Percentiles rank a stretch among this genome's conserved stretches.
Evolutionary conservation across 257 asterid species (phyloP).

Genomic region (Linaria vulgaris): DNA sequence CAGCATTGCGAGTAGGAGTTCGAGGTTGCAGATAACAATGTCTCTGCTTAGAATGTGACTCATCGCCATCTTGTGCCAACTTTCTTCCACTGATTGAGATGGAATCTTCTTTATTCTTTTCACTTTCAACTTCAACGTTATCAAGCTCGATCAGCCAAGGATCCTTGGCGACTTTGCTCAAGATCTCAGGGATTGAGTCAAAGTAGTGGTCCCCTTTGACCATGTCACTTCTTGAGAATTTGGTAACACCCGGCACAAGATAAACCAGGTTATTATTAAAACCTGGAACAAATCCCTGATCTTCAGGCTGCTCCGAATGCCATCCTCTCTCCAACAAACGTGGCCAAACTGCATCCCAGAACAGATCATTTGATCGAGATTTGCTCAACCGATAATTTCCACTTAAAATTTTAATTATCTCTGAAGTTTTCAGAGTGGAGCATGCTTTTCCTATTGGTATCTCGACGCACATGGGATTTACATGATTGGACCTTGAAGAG

Average conservation of each 20-base stretch:
- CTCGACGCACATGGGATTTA: conserved; percentile 44
- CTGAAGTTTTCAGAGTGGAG: conserved; percentile 53
- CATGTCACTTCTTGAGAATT: conserved; percentile 58
- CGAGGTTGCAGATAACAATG: conserved; percentile 66
- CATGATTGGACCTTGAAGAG: conserved; percentile 46
- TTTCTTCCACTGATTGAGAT: conserved; percentile 22
- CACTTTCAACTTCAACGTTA: conserved; percentile 33
- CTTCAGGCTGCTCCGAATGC: conserved; percentile 67
- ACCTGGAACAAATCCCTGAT: conserved; percentile 23
- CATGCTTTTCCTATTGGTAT: conserved; percentile 80
- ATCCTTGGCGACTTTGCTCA: conserved; percentile 63
- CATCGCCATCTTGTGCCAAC: conserved; percentile 43
- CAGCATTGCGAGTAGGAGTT: conserved; percentile 37
- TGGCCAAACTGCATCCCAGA: conserved; percentile 97
- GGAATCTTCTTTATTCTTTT: conserved; percentile 26
- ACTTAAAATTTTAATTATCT: conserved; percentile 58
- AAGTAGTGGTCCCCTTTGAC: conserved; percentile 65
- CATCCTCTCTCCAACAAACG: conserved; percentile 86
- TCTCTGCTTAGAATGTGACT: conserved; percentile 35
- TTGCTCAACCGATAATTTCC: conserved; percentile 82
- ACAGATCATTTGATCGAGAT: conserved; percentile 69
- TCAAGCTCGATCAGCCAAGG: conserved; percentile 58
- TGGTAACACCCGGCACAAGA: conserved; percentile 60
- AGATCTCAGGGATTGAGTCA: conserved; percentile 64
- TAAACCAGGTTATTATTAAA: conserved; percentile 54